phyloP scores from a whole-genome alignment of 2,329 filamentous ascomycete genomes.

The Furcasterigmium furcatum region DNA sequence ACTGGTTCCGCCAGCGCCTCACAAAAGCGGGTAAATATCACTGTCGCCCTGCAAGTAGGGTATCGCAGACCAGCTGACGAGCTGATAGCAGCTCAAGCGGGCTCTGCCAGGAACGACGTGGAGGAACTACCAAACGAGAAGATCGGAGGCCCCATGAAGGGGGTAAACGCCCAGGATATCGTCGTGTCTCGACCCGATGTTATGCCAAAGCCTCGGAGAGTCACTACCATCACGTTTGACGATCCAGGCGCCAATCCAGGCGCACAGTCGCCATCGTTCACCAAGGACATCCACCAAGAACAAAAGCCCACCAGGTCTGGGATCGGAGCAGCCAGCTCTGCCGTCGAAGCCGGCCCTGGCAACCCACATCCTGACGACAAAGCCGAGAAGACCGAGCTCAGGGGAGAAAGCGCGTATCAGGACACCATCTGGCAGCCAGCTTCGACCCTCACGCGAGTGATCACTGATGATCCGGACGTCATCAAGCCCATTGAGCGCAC shows the following conservation, averaged over 20 bases:
- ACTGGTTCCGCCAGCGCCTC: conserved; percentile 45
- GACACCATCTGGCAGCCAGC: background rate
- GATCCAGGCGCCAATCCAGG: background rate
- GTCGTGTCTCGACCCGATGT: background rate
- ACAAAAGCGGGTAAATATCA: conserved; percentile 8
- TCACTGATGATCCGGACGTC: background rate
- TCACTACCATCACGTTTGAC: background rate
- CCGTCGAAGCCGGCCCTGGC: too few species aligned
- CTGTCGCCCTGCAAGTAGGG: too few species aligned
- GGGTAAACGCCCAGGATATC: background rate
- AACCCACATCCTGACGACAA: background rate
- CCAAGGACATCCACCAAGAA: background rate
- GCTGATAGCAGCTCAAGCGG: background rate
- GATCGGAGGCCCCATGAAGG: background rate
- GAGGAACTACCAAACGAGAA: background rate
- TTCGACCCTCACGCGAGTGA: background rate
- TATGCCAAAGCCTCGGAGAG: background rate
- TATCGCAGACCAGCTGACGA: background rate
- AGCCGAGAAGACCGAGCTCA: background rate
- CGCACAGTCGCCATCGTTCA: background rate
- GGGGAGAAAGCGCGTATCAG: background rate
- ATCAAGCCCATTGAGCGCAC: background rate
- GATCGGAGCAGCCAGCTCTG: too few species aligned
- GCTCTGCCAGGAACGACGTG: background rate
- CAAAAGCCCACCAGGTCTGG: background rate